Conservation (phyloP, 495 filamentous ascomycete species). For the Penicillium diatomitis region DNA sequence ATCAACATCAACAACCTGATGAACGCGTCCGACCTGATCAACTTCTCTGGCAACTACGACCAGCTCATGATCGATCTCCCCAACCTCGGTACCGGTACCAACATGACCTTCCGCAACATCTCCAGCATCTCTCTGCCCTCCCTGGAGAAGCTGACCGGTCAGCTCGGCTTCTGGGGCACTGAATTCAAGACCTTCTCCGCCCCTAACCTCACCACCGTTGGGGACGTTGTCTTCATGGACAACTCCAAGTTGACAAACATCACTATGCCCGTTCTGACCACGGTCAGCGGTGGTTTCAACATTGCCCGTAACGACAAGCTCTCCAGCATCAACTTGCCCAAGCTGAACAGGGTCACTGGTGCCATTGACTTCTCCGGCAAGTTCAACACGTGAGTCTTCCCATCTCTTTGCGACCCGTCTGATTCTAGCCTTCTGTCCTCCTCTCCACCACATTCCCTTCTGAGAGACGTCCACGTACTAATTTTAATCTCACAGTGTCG, state of each 20-base stretch:
- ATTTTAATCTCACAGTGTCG: conserved; percentile 43
- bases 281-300: conserved; percentile 66
- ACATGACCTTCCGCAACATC: conserved; percentile 86
- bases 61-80: conserved; percentile 63
- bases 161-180: conserved; percentile 78
- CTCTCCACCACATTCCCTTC: too few species aligned
- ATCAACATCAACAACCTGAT: conserved; percentile 62
- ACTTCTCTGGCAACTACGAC: conserved; percentile 50
- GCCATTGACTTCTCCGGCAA: conserved; percentile 83
- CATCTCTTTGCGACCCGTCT: neutral
- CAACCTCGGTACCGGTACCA: conserved; percentile 64
- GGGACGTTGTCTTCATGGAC: conserved; percentile 69
- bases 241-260: conserved; percentile 72
- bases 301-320: conserved; percentile 84
- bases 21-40: conserved; percentile 52
- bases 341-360: conserved; percentile 62
- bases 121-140: conserved; percentile 64
- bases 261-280: conserved; percentile 56
- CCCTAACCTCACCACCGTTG: conserved; percentile 72
- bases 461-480: conserved; percentile 4
- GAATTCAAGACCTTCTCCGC: conserved; percentile 56
- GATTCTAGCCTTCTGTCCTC: too few species aligned
- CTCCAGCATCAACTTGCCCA: conserved; percentile 52
- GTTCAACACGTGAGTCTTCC: conserved; percentile 65
- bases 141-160: conserved; percentile 65